A percentile compares a stretch with the other conserved stretches of the same genome.
Conservation (phyloP, 2,329 filamentous ascomycete species). For the Salinomyces thailandicus region DNA sequence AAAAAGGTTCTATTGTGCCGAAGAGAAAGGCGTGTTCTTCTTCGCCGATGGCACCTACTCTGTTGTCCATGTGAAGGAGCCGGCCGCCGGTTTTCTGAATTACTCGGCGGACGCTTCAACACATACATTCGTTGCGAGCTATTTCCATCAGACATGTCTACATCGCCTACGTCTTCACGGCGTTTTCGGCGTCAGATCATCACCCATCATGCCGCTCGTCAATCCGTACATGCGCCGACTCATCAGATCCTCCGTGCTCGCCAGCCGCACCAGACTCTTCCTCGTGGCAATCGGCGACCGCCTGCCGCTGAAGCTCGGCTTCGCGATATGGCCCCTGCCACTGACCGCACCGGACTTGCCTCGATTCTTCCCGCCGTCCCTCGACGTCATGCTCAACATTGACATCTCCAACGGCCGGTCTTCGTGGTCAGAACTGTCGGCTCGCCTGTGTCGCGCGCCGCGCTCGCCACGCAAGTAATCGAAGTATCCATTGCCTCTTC, state of each 20-base stretch:
- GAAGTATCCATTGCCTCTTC: conserved; percentile 16
- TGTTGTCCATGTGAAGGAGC: too few species aligned
- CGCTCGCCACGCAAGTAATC: conserved; percentile 7
- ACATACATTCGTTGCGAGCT: too few species aligned
- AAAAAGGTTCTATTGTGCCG: too few species aligned
- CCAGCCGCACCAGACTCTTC: conserved; percentile 35
- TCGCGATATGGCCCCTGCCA: conserved; percentile 17
- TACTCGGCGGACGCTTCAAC: too few species aligned
- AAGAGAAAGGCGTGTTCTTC: too few species aligned
- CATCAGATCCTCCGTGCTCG: conserved; percentile 39
- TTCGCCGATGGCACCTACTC: too few species aligned
- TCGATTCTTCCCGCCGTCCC: conserved; percentile 10
- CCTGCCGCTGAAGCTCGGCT: conserved; percentile 8
- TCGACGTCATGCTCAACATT: conserved; percentile 15
- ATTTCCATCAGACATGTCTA: too few species aligned
- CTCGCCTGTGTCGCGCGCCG: conserved; percentile 5
- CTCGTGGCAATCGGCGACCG: conserved; percentile 22
- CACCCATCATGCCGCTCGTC: conserved; percentile 20
- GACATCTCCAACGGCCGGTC: conserved; percentile 75
- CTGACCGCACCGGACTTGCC: conserved; percentile 5
- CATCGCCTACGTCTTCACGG: too few species aligned
- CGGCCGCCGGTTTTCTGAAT: too few species aligned
- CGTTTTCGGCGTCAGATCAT: conserved; percentile 4
- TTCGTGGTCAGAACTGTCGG: conserved; percentile 64
- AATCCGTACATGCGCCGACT: conserved; percentile 39